Conservation (phyloP, 179 eudicot genomes). For the Drosera spatulata region DNA sequence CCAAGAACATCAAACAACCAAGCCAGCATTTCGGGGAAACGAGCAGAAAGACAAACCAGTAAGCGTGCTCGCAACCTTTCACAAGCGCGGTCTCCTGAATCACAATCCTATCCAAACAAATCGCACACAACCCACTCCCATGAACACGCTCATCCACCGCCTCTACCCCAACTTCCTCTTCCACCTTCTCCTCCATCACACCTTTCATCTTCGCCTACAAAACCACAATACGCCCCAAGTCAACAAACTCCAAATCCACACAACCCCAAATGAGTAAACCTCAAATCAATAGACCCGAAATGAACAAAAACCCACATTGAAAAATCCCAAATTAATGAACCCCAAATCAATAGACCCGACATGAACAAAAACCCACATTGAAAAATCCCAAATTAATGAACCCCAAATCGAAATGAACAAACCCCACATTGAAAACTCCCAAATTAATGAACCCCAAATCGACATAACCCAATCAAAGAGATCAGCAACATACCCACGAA, state of each 20-base stretch:
- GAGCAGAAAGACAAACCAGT: constrained; percentile 65
- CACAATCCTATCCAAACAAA: constrained; percentile 67
- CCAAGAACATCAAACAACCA: too few species aligned
- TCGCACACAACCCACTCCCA: constrained; percentile 71
- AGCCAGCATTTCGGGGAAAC: not conserved
- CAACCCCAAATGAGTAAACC: not conserved
- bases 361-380: not conserved
- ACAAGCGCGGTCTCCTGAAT: constrained; percentile 83
- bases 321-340: not conserved
- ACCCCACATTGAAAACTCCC: not conserved
- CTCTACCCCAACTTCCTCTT: constrained; percentile 24
- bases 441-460: too few species aligned
- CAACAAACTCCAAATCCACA: not conserved
- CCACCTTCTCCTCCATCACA: constrained; percentile 16
- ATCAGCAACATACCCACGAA: too few species aligned
- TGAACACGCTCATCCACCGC: constrained; percentile 8
- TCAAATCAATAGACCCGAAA: not conserved
- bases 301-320: not conserved
- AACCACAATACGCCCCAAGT: constrained; percentile 3
- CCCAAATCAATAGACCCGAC: not conserved
- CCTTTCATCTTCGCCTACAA: not conserved
- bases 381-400: not conserved
- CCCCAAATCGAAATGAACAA: not conserved
- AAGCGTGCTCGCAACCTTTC: constrained; percentile 99
- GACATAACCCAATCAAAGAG: too few species aligned